Percentiles rank a stretch among this genome's conserved stretches.
phyloP scores from a whole-genome alignment of 768 basidiomycete genomes.

The Amanita polypyramis region DNA sequence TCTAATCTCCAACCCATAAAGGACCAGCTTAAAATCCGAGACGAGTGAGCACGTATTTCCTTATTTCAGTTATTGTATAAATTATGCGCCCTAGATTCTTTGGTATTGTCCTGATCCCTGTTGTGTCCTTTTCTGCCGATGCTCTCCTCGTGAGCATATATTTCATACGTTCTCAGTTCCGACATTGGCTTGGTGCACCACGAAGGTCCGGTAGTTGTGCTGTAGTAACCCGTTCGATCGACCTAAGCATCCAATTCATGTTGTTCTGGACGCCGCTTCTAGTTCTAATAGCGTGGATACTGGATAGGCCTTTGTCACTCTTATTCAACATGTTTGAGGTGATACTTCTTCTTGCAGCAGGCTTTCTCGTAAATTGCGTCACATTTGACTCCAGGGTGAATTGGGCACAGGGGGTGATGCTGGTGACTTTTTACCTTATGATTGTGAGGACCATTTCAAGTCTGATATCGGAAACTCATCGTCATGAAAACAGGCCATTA shows the following conservation, averaged over 20 bases:
- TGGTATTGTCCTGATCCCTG: slow-evolving; percentile 58
- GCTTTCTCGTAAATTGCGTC: slow-evolving; percentile 72
- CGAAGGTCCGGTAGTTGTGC: slow-evolving; percentile 36
- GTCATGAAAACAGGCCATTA: slow-evolving; percentile 12
- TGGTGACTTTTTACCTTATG: slow-evolving; percentile 61
- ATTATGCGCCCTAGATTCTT: slow-evolving; percentile 41
- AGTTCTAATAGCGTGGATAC: slow-evolving; percentile 61
- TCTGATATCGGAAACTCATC: neutral
- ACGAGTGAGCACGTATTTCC: neutral
- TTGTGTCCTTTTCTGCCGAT: slow-evolving; percentile 66
- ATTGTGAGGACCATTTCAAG: slow-evolving; percentile 26
- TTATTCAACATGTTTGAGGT: slow-evolving; percentile 52
- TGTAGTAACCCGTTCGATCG: slow-evolving; percentile 61
- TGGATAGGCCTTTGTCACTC: slow-evolving; percentile 43
- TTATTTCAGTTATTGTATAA: neutral
- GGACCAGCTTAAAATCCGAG: neutral
- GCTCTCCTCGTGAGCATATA: slow-evolving; percentile 49
- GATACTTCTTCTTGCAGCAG: slow-evolving; percentile 50
- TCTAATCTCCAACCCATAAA: neutral
- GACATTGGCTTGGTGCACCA: neutral
- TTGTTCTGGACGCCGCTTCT: slow-evolving; percentile 74
- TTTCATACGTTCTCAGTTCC: slow-evolving; percentile 24
- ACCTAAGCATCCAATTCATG: slow-evolving; percentile 67
- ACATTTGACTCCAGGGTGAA: slow-evolving; percentile 73
- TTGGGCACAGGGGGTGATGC: slow-evolving; percentile 60